Base-by-base conservation (phyloP, 73 alveolate species). In the Paramecium primaurelia region DNA sequence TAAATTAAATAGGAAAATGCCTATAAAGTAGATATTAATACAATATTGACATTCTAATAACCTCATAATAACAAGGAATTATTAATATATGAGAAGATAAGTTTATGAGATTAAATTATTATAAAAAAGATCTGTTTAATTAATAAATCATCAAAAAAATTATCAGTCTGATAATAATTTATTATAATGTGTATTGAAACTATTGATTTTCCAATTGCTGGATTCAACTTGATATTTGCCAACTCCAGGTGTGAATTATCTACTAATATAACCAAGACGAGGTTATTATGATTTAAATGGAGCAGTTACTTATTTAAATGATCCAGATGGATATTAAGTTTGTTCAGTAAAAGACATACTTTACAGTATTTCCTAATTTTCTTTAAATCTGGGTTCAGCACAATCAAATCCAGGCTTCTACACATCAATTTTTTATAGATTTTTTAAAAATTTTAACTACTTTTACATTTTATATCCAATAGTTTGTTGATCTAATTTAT, bases 401-500 rank as follows among this genome's bases (percentile, higher is more conserved):
- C 77, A 44, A 80, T 80, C 75, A 26, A 80, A 80, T 10, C 91
- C 91, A 20, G 91, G 91, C 16, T 42, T 80, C 38, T 45, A 22
- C 1, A 80, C 91, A 80, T 80, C 91, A 2, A 80, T 80, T 80
- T 38, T 80, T 80, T 80, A 34, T 42, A 80, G 49, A 80, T 80
- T 80, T 3, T 47, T 80, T 26, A 80, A 26, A 47, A 80, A 45
- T 80, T 80, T 80, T 12, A 49, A 22, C 30, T 25, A 80, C 18
- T 47, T 80, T 45, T 80, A 38, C 11, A 36, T 20, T 37, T 69
- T 75, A 25, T 36, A 38, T 22, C 77, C 71, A 18, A 80, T 80
- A 49, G 36, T 49, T 18, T 80, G 16, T 44, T 80, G 42, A 80
- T 80, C 75, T 30, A 80, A 80, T 45, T 44, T 80, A 80, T 80